These are phyloP conservation scores for Kalmanozyma brasiliensis DNA, from an alignment of 1,284 basidiomycete genomes.

Conservation along the genomic window DNA sequence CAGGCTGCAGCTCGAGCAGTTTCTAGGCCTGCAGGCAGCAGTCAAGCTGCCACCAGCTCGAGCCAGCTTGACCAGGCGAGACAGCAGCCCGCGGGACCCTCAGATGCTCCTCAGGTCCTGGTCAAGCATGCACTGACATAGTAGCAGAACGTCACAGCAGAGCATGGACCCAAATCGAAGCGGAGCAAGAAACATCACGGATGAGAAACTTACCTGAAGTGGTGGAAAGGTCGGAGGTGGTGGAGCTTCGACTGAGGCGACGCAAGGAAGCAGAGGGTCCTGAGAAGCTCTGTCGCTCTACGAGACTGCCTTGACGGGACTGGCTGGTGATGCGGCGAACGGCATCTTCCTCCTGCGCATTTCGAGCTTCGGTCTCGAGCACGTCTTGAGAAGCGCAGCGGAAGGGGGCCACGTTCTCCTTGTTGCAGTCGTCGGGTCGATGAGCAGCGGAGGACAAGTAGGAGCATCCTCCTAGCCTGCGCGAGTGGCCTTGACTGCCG, in stretches of 20 bases:
- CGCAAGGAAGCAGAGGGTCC: conserved; percentile 6
- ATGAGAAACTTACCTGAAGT: conserved; percentile 25
- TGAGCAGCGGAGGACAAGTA: conserved; percentile 10
- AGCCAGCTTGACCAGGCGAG: conserved; percentile 1
- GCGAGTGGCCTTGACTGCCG: conserved; percentile 7
- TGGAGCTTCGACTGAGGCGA: conserved; percentile 40
- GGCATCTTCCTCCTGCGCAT: conserved; percentile 49
- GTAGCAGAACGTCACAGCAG: no score
- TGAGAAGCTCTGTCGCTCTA: conserved; percentile 35
- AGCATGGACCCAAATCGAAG: no score
- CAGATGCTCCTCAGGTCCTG: no score
- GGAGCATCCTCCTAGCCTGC: conserved; percentile 54
- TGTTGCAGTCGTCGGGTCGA: conserved; percentile 62
- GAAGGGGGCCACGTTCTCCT: conserved; percentile 66
- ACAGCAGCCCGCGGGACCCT: no score
- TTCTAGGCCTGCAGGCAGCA: neutral
- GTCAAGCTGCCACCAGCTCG: neutral
- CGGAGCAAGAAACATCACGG: neutral
- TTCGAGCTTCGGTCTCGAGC: conserved; percentile 41
- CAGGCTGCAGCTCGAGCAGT: conserved; percentile 11
- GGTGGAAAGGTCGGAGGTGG: conserved; percentile 29
- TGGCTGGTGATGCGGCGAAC: conserved; percentile 46
- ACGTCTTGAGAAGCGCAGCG: conserved; percentile 40
- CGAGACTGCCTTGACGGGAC: conserved; percentile 40
- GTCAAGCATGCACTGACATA: no score